Base-by-base conservation (phyloP, 371 early-diverging fungal species). In the Mortierella sp. region DNA sequence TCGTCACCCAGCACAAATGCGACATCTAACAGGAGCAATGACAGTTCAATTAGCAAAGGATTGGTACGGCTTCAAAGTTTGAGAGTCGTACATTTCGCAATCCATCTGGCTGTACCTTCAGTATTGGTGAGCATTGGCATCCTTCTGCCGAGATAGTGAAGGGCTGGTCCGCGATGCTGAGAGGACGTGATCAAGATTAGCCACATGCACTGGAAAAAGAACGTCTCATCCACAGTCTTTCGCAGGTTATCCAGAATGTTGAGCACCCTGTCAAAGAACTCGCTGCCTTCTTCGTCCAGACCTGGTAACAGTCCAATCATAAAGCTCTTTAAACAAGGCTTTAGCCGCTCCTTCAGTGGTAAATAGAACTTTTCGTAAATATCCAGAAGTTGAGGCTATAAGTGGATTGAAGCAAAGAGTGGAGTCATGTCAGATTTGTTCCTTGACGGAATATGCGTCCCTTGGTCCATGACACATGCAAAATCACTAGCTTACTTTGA, bases 261-360 rank as follows among this genome's bases (percentile, higher is more conserved):
- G 50, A 97, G 89, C 42, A 94, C 95, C 88, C 94, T 85, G 73
- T 95, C 95, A 84, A 96, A 97, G 80, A 92, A 94, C 80, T 98
- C 98, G 84, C 92, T 95, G 47, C 96, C 95, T 83, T 97, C 98
- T 80, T 98, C 98, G 73, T 99, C 99, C 19, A 98, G 83, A 13
- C 95, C 96, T 1, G 98, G 97, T 34, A 98, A 88, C 28, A 98
- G 74, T 0, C 96, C 97, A 52, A 96, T 93, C 38, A 97, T 90
- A 19, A 99, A 90, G 48, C 96, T 95, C 83, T 96, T 94, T 82
- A 97, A 89, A 73, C 95, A 93, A 4, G 96, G 95, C 58, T 94
- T 90, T 75, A 98, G 88, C 19, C 91, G 87, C 21, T 87, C 76
- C 3, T 94, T 94, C 16, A 99, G 85, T 0, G 97, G 95, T 16